Evolutionary conservation across 805 yeast genomes (phyloP).

Genomic region (Kuraishia molischiana): DNA sequence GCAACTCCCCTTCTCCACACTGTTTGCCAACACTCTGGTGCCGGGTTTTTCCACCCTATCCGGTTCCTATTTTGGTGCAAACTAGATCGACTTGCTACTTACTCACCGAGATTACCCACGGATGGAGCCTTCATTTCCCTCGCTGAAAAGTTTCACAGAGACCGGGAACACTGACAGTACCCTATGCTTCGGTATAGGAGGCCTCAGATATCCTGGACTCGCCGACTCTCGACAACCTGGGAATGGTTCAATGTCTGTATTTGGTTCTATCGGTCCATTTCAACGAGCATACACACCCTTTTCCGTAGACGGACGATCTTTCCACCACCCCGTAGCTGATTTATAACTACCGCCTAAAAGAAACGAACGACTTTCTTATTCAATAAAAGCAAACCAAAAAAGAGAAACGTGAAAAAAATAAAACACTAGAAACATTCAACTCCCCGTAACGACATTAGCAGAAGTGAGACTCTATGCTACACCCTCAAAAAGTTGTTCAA

Average conservation of each 20-base stretch:
- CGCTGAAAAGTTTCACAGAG: neutral
- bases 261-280: conserved; percentile 64
- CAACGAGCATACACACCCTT: conserved; percentile 37
- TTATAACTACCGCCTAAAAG: no score
- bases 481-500: neutral
- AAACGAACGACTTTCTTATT: no score
- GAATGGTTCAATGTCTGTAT: no score
- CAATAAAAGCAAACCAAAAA: no score
- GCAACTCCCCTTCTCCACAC: conserved; percentile 1
- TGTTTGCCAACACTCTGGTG: conserved; percentile 95
- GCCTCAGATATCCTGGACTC: conserved; percentile 3
- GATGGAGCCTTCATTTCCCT: no score
- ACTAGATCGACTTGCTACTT: conserved; percentile 60
- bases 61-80: conserved; percentile 88
- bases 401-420: no score
- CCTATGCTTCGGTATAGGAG: conserved; percentile 9
- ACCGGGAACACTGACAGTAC: conserved; percentile 5
- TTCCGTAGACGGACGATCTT: no score
- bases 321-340: no score
- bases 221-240: no score
- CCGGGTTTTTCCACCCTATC: conserved; percentile 43
- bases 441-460: no score
- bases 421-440: no score
- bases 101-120: conserved; percentile 61
- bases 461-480: no score